Percentiles rank a stretch among this genome's conserved stretches.
Evolutionary conservation across 768 basidiomycete species (phyloP).

Genomic region (Tremella fuciformis): DNA sequence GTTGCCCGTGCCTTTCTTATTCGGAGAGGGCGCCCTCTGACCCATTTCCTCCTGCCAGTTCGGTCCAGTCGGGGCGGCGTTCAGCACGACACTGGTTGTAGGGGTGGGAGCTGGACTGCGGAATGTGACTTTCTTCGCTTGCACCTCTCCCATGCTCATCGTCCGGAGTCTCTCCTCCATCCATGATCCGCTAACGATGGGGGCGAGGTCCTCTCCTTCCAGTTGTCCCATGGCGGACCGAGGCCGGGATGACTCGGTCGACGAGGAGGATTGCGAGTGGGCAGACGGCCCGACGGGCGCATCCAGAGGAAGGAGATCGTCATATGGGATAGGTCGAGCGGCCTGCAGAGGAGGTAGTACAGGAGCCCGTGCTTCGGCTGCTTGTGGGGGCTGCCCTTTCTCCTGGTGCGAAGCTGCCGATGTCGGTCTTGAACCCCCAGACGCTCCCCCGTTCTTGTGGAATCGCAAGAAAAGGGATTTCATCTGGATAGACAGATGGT

Average conservation of each 20-base stretch:
- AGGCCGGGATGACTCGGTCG: conserved; percentile 10
- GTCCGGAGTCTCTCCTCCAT: conserved; percentile 6
- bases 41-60: background rate
- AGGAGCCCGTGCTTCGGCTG: too few relatives aligned
- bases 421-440: background rate
- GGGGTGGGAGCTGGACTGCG: conserved; percentile 39
- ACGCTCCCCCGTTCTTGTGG: background rate
- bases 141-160: conserved; percentile 10
- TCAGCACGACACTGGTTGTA: conserved; percentile 29
- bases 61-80: conserved; percentile 4
- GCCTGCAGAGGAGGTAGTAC: too few relatives aligned
- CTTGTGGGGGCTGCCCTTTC: background rate
- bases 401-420: conserved; percentile 7
- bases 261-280: conserved; percentile 12
- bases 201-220: conserved; percentile 2
- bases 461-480: conserved; percentile 31
- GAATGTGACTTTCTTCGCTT: conserved; percentile 43
- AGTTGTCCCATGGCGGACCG: background rate
- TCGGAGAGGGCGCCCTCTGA: conserved; percentile 4
- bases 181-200: conserved; percentile 1
- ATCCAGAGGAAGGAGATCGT: background rate
- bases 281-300: background rate
- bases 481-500: conserved; percentile 9
- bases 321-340: too few relatives aligned
- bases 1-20: background rate